Base-by-base conservation (phyloP, 768 basidiomycete genomes). In the Auricularia cornea region DNA sequence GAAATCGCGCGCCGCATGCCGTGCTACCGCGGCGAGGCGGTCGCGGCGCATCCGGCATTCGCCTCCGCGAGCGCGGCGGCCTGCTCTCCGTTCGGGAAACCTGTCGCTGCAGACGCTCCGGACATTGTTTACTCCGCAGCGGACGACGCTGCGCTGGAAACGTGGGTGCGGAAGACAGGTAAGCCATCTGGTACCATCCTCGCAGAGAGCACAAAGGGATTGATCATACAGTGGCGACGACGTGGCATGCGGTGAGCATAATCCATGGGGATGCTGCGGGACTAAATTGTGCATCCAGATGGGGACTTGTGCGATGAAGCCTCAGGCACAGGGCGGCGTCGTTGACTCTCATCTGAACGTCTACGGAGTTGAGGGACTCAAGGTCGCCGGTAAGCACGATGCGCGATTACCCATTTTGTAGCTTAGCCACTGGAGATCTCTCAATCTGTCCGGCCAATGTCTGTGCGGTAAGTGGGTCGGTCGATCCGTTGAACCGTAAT, bases 1-100 rank as follows among this genome's bases (percentile, higher is more conserved):
- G 86, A 88, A 72, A 65, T 83, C 12, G 73, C 76, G 3, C 79
- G 87, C 40, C 81, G 86, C 16, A 84, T 85, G 80, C 62, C 71
- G 16, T 67, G 63, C 51, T 79, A 77, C 56, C 71, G 75, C 20
- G 77, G 77, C 28, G 75, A 77, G 61, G 18, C 65, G 38, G 8
- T 18, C 8, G 38, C 51, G 5, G n/a, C 52, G 20, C 73, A 74
- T 60, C 78, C 78, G 2, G 29, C 61, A 11, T 79, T 79, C 59
- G 38, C 69, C 0, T 59, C 60, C 2, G 72, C 70, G 30, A 70
- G 76, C 26, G 59, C 62, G 30, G 77, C 77, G 12, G 59, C 64
- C 6, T 71, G 71, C 54, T 64, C 60, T n/a, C 70, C 65, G 35
- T 30, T 62, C 5, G 67, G 61, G 0, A 56, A 31, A 3, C 70